Base-by-base conservation (phyloP, 106 monocot species). In the Platanthera guangdongensis region DNA sequence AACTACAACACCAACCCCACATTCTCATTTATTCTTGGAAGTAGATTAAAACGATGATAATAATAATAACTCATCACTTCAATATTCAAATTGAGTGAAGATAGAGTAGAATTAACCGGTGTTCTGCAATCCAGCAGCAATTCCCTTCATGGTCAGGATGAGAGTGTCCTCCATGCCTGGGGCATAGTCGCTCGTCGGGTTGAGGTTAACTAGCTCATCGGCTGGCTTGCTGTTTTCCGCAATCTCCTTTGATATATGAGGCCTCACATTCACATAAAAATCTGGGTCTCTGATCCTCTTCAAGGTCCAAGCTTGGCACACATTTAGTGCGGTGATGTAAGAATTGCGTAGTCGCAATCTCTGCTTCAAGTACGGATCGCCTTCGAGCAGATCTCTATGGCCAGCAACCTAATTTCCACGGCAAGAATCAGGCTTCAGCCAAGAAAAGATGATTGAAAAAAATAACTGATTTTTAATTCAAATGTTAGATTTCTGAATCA, bases 251-350 rank as follows among this genome's bases (percentile, higher is more conserved):
- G 85, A 85, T 57, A 82, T 51, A 49, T 75, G 83, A 22, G 90
- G 80, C 64, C 81, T 81, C 71, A 53, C 16, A 13, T 63, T 80
- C 49, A 81, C 81, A 10, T 76, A 25, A 68, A 75, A 88, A 51
- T 39, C 76, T 0, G 88, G 84, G 47, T 88, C 91, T 25, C 91
- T 81, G 18, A 91, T 91, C 73, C 81, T 65, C 77, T 88, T 91
- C 78, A 91, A 73, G 4, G 84, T 91, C 57, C 77, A 88, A 55
- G 86, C 91, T 86, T 91, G 91, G 77, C 81, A 86, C 11, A 84
- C 91, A 78, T 91, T 88, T 16, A 91, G 84, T n/a, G 86, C 85
- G 4, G 91, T 91, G 13, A 87, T 93, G 75, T 93, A 93, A 8
- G 93, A 60, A 78, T 90, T 78, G 19, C 93, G 87, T 46, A 93